phyloP scores from a whole-genome alignment of 108 stramenopile genomes.

The Pseudonitzschia pungens region DNA sequence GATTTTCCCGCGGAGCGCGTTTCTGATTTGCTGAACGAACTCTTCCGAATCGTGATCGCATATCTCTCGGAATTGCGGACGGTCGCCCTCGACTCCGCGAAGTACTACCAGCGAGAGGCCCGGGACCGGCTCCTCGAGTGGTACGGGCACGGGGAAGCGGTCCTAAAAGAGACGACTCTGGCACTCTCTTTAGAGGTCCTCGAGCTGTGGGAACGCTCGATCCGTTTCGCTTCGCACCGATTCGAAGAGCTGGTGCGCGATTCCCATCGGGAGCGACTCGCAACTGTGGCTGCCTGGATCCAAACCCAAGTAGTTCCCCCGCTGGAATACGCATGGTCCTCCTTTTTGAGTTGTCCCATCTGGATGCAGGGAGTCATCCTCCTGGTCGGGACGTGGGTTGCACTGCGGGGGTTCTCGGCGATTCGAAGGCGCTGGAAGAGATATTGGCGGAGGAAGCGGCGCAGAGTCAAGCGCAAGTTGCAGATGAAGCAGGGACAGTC shows the following conservation, averaged over 20 bases:
- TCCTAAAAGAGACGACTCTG: not conserved
- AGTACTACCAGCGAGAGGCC: not conserved
- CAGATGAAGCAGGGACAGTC: not conserved
- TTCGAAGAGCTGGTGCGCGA: not conserved
- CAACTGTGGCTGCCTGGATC: not conserved
- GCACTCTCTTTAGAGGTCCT: not conserved
- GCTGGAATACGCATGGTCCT: not conserved
- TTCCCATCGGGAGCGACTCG: not conserved
- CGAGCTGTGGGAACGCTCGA: not conserved
- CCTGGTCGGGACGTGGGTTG: not conserved
- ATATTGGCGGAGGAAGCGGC: not conserved
- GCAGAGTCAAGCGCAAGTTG: not conserved
- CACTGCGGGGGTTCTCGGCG: too few species aligned
- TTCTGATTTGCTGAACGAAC: not conserved
- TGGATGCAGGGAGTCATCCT: not conserved
- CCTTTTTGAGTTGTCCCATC: not conserved
- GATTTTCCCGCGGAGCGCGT: slow-evolving; percentile 3
- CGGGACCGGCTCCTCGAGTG: not conserved
- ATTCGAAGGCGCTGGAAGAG: not conserved
- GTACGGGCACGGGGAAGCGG: not conserved
- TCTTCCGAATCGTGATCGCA: not conserved
- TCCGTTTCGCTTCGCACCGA: not conserved
- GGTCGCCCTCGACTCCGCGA: too few species aligned
- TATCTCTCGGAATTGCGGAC: not conserved
- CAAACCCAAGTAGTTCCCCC: not conserved